These are phyloP conservation scores for Zasmidium angulare DNA, from an alignment of 2,329 filamentous ascomycete species.

Conservation along the genomic window DNA sequence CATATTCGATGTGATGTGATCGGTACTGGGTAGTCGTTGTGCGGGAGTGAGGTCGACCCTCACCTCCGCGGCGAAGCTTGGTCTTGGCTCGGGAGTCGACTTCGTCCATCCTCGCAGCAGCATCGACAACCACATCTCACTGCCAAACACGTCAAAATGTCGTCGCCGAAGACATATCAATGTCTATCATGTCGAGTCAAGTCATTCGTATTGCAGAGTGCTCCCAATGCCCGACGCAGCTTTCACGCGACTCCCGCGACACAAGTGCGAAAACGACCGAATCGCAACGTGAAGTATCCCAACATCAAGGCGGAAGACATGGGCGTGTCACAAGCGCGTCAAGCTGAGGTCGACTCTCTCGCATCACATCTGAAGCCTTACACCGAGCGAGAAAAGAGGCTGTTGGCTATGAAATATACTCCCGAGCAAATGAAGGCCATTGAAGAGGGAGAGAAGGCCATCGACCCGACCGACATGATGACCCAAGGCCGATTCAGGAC, in stretches of 20 bases:
- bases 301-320: constrained; percentile 46
- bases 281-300: constrained; percentile 38
- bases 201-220: constrained; percentile 14
- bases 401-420: constrained; percentile 69
- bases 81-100: not conserved
- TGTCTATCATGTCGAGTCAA: constrained; percentile 35
- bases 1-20: constrained; percentile 7
- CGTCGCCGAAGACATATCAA: constrained; percentile 30
- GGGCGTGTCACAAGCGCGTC: constrained; percentile 17
- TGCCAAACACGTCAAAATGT: constrained; percentile 19
- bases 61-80: not conserved
- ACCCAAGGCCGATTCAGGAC: constrained; percentile 69
- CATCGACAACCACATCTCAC: not conserved
- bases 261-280: constrained; percentile 41
- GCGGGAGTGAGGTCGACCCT: not conserved
- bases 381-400: constrained; percentile 63
- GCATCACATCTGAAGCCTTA: constrained; percentile 50
- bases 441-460: constrained; percentile 73
- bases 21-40: not conserved
- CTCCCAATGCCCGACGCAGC: constrained; percentile 35
- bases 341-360: constrained; percentile 20
- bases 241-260: constrained; percentile 42
- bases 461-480: constrained; percentile 72
- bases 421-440: constrained; percentile 79
- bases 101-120: constrained; percentile 1